Base-by-base conservation (phyloP, 345 rosid species). In the Microcos paniculata region DNA sequence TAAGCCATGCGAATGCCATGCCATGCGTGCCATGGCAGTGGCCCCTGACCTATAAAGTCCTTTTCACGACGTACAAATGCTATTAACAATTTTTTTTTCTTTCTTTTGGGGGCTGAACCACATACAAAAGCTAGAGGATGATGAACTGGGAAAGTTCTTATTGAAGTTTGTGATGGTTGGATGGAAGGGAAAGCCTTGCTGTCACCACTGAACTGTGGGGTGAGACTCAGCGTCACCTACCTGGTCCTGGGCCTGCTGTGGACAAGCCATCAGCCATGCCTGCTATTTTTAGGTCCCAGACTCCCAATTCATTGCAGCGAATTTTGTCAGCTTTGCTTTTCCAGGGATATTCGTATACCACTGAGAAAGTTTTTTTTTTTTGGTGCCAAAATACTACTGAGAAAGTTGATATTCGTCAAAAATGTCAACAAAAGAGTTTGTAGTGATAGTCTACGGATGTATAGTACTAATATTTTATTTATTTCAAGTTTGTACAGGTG, bases 1-100 rank as follows among this genome's bases (percentile, higher is more conserved):
- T 70, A n/a, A 67, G 49, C 21, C 51, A 40, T 42, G 45, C 45
- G 9, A 42, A 6, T 42, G 70, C 70, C 70, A 64, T 40, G 48
- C 69, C 70, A 64, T 40, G 48, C 69, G 18, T 40, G 30, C 18
- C 72, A 69, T 42, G 72, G 70, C 6, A 26, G 38, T 48, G 72
- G 24, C 42, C 57, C 40, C 42, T 68, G 18, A 68, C 45, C 9
- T 26, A 4, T 18, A 19, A 49, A 23, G 72, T 68, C 57, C 58
- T 68, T 46, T 30, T 48, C 40, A 28, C 48, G 28, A 13, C 28
- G 38, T 66, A 66, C 71, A 31, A 46, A 45, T 15, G n/a, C n/a
- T n/a, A n/a, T n/a, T n/a, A n/a, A n/a, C n/a, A n/a, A 35, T 35
- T 35, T 35, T 35, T 35, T 7, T 35, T 53, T 53, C 23, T 38